A percentile compares a stretch with the other conserved stretches of the same genome.
Conservation (phyloP, 108 stramenopile species). For the Discostella stelligeroides region DNA sequence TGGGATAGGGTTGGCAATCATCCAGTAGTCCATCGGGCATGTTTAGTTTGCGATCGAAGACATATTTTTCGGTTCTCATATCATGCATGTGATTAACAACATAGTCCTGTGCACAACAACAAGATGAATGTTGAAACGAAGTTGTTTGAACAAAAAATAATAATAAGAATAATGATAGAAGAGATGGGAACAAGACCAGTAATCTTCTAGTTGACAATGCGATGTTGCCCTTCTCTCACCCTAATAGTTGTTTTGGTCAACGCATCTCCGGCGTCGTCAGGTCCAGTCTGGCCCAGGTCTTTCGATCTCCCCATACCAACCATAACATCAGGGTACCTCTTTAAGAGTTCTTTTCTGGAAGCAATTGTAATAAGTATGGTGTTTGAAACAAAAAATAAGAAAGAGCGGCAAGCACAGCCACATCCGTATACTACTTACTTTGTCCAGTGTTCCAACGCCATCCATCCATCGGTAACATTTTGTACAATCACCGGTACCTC, state of each 20-base stretch:
- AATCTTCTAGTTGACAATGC: no score
- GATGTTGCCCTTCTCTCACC: constrained; percentile 12
- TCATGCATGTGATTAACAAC: constrained; percentile 44
- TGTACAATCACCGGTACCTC: constrained; percentile 41
- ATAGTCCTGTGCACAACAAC: constrained; percentile 13
- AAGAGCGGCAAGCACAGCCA: background rate
- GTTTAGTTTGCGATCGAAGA: constrained; percentile 37
- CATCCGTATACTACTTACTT: constrained; percentile 18
- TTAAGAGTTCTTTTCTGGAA: constrained; percentile 36
- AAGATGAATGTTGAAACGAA: background rate
- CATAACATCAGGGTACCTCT: constrained; percentile 37
- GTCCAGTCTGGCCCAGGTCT: constrained; percentile 47
- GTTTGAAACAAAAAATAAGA: no score
- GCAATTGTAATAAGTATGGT: background rate
- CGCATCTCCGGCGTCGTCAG: constrained; percentile 38
- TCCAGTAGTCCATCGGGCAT: constrained; percentile 37
- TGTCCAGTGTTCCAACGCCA: constrained; percentile 44
- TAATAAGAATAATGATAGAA: no score
- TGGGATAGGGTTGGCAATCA: constrained; percentile 36
- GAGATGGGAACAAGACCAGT: no score
- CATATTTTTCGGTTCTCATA: constrained; percentile 22
- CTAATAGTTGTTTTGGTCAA: constrained; percentile 37
- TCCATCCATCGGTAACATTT: constrained; percentile 44
- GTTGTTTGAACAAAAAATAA: background rate
- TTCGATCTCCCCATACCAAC: constrained; percentile 44